Base-by-base conservation (phyloP, 331 rosid genomes). In the Erythrophleum ivorense region DNA sequence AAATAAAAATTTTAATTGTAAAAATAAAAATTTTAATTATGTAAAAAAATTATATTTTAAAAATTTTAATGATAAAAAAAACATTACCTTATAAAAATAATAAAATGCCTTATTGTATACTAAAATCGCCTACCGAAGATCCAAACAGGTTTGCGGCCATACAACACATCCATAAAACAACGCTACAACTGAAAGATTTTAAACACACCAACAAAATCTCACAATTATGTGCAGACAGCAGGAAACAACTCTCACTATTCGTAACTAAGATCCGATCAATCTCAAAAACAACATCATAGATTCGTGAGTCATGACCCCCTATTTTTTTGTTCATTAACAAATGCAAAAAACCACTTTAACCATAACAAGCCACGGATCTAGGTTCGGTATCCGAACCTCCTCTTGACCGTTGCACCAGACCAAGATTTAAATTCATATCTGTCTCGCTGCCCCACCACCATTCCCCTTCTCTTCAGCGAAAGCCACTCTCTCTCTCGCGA, bases 351-450 rank as follows among this genome's bases (percentile, higher is more conserved):
- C 68, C 43, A 31, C 19, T 13, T 33, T 12, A 63, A 63, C 10
- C 68, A 14, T 3, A 5, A 63, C 6, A 63, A 12, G 15, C 53
- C 46, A 18, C 5, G 3, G 63, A 46, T 58, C 15, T 73, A 71
- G 96, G 84, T 89, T 85, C 96, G 96, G 88, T 34, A 43, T 89
- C 98, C 98, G 85, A 88, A 84, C 88, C 96, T 82, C 45, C 64
- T 73, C 11, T n/a, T 75, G 90, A 95, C 97, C 99, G 99, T 95
- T 95, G 64, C 68, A 77, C 97, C 97, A 79, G 86, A 87, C 91
- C 97, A n/a, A 85, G 59, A 36, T 84, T 91, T 86, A 84, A 93
- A 79, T 54, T 10, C 29, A 3, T 64, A 48, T 14, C 36, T 6
- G 10, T 29, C 74, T 36, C 55, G 3, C 24, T 55, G 38, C 5